Evolutionary conservation across 148 eudicot species (phyloP), one percentile per base, ranked within the genome.

Genomic region (Heliamphora exappendiculata): DNA sequence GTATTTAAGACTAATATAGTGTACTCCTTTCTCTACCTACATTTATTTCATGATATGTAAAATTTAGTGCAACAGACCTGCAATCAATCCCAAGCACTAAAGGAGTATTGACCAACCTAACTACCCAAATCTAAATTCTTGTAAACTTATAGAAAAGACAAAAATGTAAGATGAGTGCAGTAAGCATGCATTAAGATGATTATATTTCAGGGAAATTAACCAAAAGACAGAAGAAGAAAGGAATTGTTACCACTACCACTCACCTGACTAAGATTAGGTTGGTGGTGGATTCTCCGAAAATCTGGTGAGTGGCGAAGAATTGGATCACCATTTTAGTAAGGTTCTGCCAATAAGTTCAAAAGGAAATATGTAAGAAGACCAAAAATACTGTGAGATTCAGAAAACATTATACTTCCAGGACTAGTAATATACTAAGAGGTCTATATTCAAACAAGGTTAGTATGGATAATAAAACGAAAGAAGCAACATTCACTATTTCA

Each of bases 181-280:
- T 12, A 57, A 57, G 31, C 31, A 57, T 17, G 42, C n/a, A n/a
- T n/a, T n/a, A n/a, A n/a, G n/a, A n/a, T n/a, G n/a, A n/a, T n/a
- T n/a, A n/a, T n/a, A 34, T n/a, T 14, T 20, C 29, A 64, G 14
- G 20, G 3, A n/a, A 44, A 54, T 22, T 36, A 12, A 19, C 16
- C 26, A 2, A 4, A 34, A 51, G n/a, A n/a, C n/a, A n/a, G n/a
- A 76, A 68, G 36, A n/a, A 51, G 50, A 55, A 6, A n/a, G 31
- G 67, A 22, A 67, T 7, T 26, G 22, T 14, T 58, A 50, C 10
- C 3, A 67, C 3, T 29, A 77, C 51, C 49, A 75, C 93, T 82
- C 85, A 89, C 93, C 75, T n/a, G 76, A 75, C 67, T 50, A 76
- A 59, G 67, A 66, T 75, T 78, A 74, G 85, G 87, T 70, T 68